Percentiles rank a stretch among this genome's conserved stretches.
These are phyloP conservation scores for Penicillium frequentans DNA, from an alignment of 2,329 filamentous ascomycete species.

Conservation along the genomic window DNA sequence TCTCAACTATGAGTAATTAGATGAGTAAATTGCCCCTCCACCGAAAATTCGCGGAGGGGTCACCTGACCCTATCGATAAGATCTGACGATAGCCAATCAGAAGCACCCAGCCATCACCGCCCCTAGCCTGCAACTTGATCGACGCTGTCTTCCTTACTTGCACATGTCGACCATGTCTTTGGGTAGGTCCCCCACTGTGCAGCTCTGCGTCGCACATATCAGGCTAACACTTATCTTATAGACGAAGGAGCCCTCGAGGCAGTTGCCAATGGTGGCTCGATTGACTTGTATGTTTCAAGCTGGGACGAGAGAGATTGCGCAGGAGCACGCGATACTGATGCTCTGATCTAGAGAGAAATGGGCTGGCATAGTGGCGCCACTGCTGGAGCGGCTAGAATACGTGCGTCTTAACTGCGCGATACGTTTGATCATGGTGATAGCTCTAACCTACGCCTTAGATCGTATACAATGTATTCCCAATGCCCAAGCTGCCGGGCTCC, in stretches of 20 bases:
- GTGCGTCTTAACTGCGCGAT: conserved; percentile 36
- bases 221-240: conserved; percentile 18
- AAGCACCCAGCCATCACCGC: conserved; percentile 9
- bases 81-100: conserved; percentile 14
- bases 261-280: conserved; percentile 58
- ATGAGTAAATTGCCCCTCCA: conserved; percentile 21
- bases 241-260: conserved; percentile 56
- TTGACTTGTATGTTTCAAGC: conserved; percentile 54
- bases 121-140: conserved; percentile 15
- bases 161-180: conserved; percentile 31
- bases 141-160: conserved; percentile 12
- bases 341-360: conserved; percentile 60
- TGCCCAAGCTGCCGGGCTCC: conserved; percentile 54
- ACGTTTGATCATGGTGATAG: not conserved
- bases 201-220: not conserved
- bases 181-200: conserved; percentile 22
- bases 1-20: not conserved
- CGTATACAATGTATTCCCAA: conserved; percentile 71
- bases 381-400: conserved; percentile 69
- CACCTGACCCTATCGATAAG: conserved; percentile 26
- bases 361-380: conserved; percentile 64
- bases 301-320: not conserved
- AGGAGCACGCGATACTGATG: conserved; percentile 32
- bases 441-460: conserved; percentile 56
- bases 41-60: conserved; percentile 25